Percentiles rank a stretch among this genome's conserved stretches.
These are phyloP conservation scores for Crinitomyces ghanaensis DNA, from an alignment of 805 yeast genomes.

Conservation along the genomic window DNA sequence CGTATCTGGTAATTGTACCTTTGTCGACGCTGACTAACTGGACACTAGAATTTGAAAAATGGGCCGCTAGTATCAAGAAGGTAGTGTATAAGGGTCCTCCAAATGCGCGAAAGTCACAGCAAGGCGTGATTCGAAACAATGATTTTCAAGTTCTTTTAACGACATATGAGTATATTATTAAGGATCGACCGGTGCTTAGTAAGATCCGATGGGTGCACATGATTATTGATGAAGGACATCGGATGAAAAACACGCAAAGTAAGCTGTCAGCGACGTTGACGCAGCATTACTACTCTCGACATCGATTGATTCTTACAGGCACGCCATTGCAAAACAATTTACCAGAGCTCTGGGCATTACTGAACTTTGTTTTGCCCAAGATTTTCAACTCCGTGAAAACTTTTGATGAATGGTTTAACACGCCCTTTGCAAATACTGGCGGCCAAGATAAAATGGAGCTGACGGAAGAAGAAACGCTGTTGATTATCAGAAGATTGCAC, in stretches of 20 bases:
- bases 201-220: conserved; percentile 89
- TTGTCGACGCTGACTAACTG: conserved; percentile 89
- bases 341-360: conserved; percentile 94
- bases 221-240: conserved; percentile 98
- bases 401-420: conserved; percentile 97
- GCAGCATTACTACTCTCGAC: conserved; percentile 70
- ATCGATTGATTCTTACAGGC: conserved; percentile 88
- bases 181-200: conserved; percentile 69
- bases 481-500: conserved; percentile 90
- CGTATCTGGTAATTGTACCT: conserved; percentile 89
- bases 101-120: conserved; percentile 66
- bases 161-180: conserved; percentile 88
- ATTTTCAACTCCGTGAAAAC: conserved; percentile 94
- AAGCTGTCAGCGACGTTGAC: conserved; percentile 78
- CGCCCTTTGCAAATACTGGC: conserved; percentile 97
- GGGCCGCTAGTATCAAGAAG: conserved; percentile 85
- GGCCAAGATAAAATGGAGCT: conserved; percentile 87
- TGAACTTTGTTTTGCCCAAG: conserved; percentile 89
- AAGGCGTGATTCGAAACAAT: conserved; percentile 55
- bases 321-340: conserved; percentile 92
- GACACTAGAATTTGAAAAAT: conserved; percentile 91
- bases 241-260: conserved; percentile 90
- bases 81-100: conserved; percentile 92
- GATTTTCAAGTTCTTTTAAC: conserved; percentile 86
- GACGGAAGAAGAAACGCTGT: conserved; percentile 89